Percentiles rank a stretch among this genome's conserved stretches.
phyloP scores from a whole-genome alignment of 495 filamentous ascomycete genomes.

The Penicillium macrosclerotiorum region DNA sequence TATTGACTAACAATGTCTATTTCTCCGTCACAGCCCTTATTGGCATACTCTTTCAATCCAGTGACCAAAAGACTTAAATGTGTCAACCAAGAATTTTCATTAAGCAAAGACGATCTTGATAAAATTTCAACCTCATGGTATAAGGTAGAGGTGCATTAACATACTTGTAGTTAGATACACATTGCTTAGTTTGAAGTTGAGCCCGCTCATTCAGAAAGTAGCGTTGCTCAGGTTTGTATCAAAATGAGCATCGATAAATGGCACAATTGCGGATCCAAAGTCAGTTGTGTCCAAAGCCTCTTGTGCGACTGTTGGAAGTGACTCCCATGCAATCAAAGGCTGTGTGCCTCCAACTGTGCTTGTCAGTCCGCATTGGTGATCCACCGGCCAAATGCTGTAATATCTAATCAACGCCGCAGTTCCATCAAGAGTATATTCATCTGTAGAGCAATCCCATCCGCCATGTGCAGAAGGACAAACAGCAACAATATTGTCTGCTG shows the following conservation, averaged over 20 bases:
- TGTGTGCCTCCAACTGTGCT: constrained; percentile 45
- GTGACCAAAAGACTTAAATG: too few species aligned
- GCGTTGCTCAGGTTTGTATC: constrained; percentile 16
- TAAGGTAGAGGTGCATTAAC: too few species aligned
- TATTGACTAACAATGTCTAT: too few species aligned
- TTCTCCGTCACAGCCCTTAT: too few species aligned
- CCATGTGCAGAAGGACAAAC: constrained; percentile 53
- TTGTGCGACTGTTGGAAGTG: constrained; percentile 31
- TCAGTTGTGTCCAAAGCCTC: constrained; percentile 22
- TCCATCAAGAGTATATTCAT: constrained; percentile 34
- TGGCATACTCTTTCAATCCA: too few species aligned
- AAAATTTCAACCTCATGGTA: too few species aligned
- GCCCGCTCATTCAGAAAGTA: constrained; percentile 15
- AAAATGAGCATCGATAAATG: constrained; percentile 20
- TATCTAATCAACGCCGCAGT: constrained; percentile 47
- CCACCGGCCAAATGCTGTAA: constrained; percentile 45
- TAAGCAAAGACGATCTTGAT: too few species aligned
- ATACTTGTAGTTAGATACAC: too few species aligned
- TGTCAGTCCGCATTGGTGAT: constrained; percentile 48
- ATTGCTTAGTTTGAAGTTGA: too few species aligned
- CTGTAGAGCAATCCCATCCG: constrained; percentile 46
- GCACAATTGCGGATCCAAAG: constrained; percentile 20
- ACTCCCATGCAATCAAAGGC: constrained; percentile 56
- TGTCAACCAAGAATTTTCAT: too few species aligned
- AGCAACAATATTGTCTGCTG: constrained; percentile 45